phyloP scores from a whole-genome alignment of 768 basidiomycete genomes.

The Gelatoporia subvermispora region DNA sequence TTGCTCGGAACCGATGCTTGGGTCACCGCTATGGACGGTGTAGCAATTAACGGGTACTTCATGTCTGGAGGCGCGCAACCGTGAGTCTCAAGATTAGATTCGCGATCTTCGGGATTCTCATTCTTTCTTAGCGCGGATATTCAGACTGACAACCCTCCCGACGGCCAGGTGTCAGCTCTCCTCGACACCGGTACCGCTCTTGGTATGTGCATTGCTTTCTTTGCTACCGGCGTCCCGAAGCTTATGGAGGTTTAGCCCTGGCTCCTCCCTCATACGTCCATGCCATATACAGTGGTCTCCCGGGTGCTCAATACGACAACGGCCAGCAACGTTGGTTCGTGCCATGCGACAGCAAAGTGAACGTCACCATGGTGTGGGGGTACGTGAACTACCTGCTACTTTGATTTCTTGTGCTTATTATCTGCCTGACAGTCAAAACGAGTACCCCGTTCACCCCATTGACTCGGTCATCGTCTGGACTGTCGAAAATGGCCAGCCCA shows the following conservation, averaged over 20 bases:
- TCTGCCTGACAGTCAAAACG: neutral
- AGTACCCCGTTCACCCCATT: conserved; percentile 3
- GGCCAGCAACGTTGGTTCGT: neutral
- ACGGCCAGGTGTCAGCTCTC: neutral
- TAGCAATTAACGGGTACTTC: conserved; percentile 1
- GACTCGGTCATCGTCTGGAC: neutral
- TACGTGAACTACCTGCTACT: neutral
- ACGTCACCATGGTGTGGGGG: conserved; percentile 4
- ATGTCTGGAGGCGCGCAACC: neutral
- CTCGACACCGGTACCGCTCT: conserved; percentile 2
- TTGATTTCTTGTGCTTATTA: neutral
- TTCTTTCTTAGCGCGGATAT: neutral
- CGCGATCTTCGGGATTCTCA: neutral
- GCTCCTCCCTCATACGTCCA: conserved; percentile 1
- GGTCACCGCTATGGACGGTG: neutral
- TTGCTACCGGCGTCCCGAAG: neutral
- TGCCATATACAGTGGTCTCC: conserved; percentile 2
- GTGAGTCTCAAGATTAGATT: neutral
- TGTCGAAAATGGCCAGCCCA: neutral
- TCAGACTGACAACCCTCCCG: neutral
- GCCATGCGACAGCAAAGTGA: conserved; percentile 4
- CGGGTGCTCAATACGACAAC: neutral
- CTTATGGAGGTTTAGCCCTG: neutral
- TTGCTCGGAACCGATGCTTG: neutral
- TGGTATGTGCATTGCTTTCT: neutral